Percentiles rank a stretch among this genome's conserved stretches.
These are phyloP conservation scores for Bocquillonia castaneifolia DNA, from an alignment of 441 rosid genomes.

Conservation along the genomic window DNA sequence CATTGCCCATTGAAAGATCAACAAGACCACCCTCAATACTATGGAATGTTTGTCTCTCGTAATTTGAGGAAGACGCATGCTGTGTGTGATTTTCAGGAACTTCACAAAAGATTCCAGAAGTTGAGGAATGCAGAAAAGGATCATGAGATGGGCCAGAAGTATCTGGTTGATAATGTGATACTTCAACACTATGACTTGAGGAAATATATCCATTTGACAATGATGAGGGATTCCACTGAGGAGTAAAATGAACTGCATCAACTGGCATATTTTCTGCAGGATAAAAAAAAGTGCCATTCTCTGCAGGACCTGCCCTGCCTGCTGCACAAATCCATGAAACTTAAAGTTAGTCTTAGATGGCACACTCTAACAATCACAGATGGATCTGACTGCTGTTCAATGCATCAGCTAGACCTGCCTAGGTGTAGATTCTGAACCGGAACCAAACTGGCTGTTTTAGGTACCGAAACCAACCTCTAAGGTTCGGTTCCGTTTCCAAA, in stretches of 20 bases:
- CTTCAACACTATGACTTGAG: conserved; percentile 44
- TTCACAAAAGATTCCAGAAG: conserved; percentile 38
- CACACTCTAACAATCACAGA: conserved; percentile 6
- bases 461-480: no score
- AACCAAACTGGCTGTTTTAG: no score
- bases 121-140: conserved; percentile 43
- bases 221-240: conserved; percentile 62
- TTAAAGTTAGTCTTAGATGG: conserved; percentile 7
- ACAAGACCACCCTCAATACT: conserved; percentile 50
- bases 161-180: conserved; percentile 51
- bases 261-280: conserved; percentile 47
- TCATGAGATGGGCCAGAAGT: conserved; percentile 50
- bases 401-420: no score
- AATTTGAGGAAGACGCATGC: conserved; percentile 57
- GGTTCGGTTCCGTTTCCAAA: no score
- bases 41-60: conserved; percentile 46
- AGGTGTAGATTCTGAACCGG: no score
- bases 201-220: conserved; percentile 48
- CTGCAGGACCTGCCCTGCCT: conserved; percentile 50
- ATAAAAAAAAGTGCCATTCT: conserved; percentile 48
- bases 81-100: conserved; percentile 50
- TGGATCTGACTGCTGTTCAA: no score
- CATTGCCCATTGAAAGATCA: conserved; percentile 47
- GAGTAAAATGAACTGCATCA: conserved; percentile 51
- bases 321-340: conserved; percentile 28